Evolutionary conservation across 768 basidiomycete species (phyloP).

Genomic region (Russula brevipes): DNA sequence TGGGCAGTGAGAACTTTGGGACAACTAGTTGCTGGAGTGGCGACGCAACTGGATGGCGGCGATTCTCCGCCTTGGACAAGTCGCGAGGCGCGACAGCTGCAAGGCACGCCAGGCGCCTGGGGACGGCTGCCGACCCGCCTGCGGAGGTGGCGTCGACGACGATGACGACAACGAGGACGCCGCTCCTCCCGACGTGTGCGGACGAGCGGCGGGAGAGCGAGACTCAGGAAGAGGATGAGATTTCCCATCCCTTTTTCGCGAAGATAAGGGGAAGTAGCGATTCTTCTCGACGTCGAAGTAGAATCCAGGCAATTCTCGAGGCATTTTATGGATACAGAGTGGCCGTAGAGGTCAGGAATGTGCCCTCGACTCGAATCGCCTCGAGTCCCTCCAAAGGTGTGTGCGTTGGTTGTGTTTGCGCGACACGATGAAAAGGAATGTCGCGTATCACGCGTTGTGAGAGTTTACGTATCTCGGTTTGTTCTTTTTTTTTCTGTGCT

Average conservation of each 20-base stretch:
- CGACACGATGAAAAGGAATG: no score
- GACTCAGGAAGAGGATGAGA: background rate
- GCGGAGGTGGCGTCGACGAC: background rate
- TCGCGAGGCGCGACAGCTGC: slow-evolving; percentile 9
- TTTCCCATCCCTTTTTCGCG: slow-evolving; percentile 4
- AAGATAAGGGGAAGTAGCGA: slow-evolving; percentile 29
- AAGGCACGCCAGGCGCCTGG: slow-evolving; percentile 11
- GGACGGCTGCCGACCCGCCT: background rate
- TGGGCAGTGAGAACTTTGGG: background rate
- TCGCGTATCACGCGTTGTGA: no score
- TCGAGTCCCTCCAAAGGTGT: no score
- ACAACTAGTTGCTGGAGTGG: slow-evolving; percentile 1
- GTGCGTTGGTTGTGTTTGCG: no score
- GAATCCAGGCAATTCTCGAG: slow-evolving; percentile 29
- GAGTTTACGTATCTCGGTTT: background rate
- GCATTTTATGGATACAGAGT: slow-evolving; percentile 20
- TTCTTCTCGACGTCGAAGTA: slow-evolving; percentile 28
- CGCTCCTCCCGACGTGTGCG: background rate
- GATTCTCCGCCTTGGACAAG: slow-evolving; percentile 12
- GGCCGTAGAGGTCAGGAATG: background rate
- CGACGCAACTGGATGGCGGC: slow-evolving; percentile 16
- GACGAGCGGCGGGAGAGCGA: background rate
- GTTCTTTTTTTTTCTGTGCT: no score
- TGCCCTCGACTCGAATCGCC: background rate
- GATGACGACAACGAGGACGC: background rate